Conservation (phyloP, 1,284 basidiomycete species). For the Cryptococcus sp. region DNA sequence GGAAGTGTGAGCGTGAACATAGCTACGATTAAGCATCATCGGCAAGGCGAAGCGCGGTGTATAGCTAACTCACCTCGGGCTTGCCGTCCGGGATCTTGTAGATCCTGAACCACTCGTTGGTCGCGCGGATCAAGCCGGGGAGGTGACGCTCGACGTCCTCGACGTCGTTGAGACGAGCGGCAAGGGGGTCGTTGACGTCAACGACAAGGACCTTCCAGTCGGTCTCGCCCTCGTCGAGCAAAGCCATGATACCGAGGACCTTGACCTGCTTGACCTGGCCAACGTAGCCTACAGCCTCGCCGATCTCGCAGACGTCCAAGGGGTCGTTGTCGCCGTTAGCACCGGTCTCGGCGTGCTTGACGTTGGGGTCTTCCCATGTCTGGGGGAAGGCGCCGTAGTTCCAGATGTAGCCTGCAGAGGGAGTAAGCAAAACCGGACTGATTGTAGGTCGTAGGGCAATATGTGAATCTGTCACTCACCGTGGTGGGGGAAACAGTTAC, state of each 20-base stretch:
- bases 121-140: constrained; percentile 92
- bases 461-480: constrained; percentile 61
- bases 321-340: constrained; percentile 99
- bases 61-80: constrained; percentile 64
- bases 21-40: not conserved
- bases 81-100: constrained; percentile 98
- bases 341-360: constrained; percentile 93
- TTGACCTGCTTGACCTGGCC: constrained; percentile 99
- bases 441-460: constrained; percentile 21
- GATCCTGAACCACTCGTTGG: constrained; percentile 92
- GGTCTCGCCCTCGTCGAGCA: constrained; percentile 96
- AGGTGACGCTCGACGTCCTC: constrained; percentile 99
- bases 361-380: constrained; percentile 97
- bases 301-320: constrained; percentile 99
- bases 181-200: constrained; percentile 94
- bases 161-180: constrained; percentile 95
- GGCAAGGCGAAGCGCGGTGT: not conserved
- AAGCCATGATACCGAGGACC: constrained; percentile 99
- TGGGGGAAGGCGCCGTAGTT: constrained; percentile 97
- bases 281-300: constrained; percentile 95
- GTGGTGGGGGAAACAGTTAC: constrained; percentile 99
- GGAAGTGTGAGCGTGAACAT: not conserved
- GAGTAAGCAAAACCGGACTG: constrained; percentile 4
- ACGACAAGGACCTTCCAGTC: constrained; percentile 99
- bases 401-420: constrained; percentile 66